phyloP scores from a whole-genome alignment of 2,329 filamentous ascomycete species.

The Fusarium chaquense region DNA sequence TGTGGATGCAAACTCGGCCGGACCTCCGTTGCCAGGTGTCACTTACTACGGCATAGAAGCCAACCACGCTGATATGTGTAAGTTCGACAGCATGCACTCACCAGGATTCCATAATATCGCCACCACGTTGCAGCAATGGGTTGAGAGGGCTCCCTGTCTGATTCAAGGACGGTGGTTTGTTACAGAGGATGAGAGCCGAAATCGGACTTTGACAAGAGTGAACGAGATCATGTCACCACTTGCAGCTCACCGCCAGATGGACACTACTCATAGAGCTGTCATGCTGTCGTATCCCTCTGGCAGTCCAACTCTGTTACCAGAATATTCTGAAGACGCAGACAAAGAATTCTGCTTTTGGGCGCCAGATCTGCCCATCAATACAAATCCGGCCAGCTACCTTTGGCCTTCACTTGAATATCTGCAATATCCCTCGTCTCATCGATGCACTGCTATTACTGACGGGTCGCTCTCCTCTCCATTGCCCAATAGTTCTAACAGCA shows the following conservation, averaged over 20 bases:
- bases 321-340: too few species aligned
- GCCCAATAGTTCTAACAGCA: slow-evolving; percentile 31
- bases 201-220: slow-evolving; percentile 58
- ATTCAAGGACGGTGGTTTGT: slow-evolving; percentile 70
- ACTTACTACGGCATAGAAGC: slow-evolving; percentile 81
- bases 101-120: slow-evolving; percentile 72
- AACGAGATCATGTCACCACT: slow-evolving; percentile 57
- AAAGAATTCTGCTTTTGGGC: slow-evolving; percentile 24
- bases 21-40: slow-evolving; percentile 76
- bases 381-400: slow-evolving; percentile 33
- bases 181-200: slow-evolving; percentile 66
- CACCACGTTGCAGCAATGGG: slow-evolving; percentile 64
- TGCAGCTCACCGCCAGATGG: slow-evolving; percentile 4
- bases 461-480: slow-evolving; percentile 29
- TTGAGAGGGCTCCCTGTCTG: slow-evolving; percentile 64
- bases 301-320: too few species aligned
- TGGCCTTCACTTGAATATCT: slow-evolving; percentile 2
- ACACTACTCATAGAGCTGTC: background rate
- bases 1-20: slow-evolving; percentile 77
- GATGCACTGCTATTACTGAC: slow-evolving; percentile 21
- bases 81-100: slow-evolving; percentile 72
- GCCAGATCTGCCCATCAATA: slow-evolving; percentile 29
- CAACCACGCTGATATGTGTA: slow-evolving; percentile 78
- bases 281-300: too few species aligned
- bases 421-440: slow-evolving; percentile 1